phyloP scores from a whole-genome alignment of 2,329 filamentous ascomycete species.

The Stemphylium vesicarium region DNA sequence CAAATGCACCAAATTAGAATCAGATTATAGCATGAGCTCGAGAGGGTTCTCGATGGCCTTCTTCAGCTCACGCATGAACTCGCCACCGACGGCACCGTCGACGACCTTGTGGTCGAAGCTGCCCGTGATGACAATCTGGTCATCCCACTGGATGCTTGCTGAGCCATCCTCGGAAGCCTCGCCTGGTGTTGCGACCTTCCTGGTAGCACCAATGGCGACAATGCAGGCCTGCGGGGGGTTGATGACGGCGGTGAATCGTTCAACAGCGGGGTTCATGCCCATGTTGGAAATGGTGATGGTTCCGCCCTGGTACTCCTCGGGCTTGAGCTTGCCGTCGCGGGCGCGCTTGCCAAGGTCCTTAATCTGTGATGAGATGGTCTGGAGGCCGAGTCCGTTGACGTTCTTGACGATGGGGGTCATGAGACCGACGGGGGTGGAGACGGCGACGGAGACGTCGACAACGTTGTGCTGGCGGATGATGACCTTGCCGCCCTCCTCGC shows the following conservation, averaged over 20 bases:
- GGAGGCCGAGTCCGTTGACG: constrained; percentile 84
- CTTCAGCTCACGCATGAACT: constrained; percentile 98
- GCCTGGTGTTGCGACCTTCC: constrained; percentile 89
- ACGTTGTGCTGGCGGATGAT: constrained; percentile 91
- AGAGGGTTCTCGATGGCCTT: constrained; percentile 97
- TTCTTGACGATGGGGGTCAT: constrained; percentile 97
- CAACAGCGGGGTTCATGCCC: constrained; percentile 98
- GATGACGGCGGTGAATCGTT: constrained; percentile 97
- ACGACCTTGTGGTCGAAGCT: constrained; percentile 99
- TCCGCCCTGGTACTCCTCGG: constrained; percentile 98
- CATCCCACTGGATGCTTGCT: constrained; percentile 81
- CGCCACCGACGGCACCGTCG: constrained; percentile 92
- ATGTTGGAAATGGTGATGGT: constrained; percentile 99
- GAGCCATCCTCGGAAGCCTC: constrained; percentile 80
- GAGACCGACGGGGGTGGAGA: constrained; percentile 88
- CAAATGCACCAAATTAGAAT: constrained; percentile 20
- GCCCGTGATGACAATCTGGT: constrained; percentile 92
- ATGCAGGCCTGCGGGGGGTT: constrained; percentile 98
- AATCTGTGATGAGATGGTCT: constrained; percentile 84
- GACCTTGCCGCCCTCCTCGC: constrained; percentile 73
- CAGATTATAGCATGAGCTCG: constrained; percentile 80
- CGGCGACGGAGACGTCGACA: constrained; percentile 94
- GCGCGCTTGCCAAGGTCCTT: constrained; percentile 98
- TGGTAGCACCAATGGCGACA: constrained; percentile 90
- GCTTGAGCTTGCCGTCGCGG: constrained; percentile 97